Conservation (phyloP, 1,284 basidiomycete genomes). For the Gomphus bonarii region DNA sequence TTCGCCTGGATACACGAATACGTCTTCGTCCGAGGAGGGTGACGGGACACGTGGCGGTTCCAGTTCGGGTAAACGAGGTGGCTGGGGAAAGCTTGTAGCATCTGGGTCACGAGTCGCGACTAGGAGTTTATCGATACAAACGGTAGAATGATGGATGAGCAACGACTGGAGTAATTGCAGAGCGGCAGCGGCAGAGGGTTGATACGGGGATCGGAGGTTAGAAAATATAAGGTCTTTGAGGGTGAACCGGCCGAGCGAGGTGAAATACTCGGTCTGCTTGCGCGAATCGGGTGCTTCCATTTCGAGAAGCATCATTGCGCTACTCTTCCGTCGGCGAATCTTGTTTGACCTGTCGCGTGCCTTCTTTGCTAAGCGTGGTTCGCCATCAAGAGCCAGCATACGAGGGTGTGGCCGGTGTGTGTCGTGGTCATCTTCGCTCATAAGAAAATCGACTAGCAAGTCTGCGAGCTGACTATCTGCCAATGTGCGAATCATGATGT, state of each 20-base stretch:
- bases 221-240: slow-evolving; percentile 79
- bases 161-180: slow-evolving; percentile 74
- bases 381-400: slow-evolving; percentile 32
- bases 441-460: slow-evolving; percentile 67
- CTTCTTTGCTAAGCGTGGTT: slow-evolving; percentile 30
- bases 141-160: slow-evolving; percentile 56
- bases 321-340: slow-evolving; percentile 59
- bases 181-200: slow-evolving; percentile 60
- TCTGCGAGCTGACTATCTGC: slow-evolving; percentile 60
- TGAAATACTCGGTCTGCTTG: slow-evolving; percentile 70
- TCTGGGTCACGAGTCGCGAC: slow-evolving; percentile 55
- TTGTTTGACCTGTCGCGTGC: slow-evolving; percentile 30
- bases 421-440: slow-evolving; percentile 75
- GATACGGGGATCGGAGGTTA: slow-evolving; percentile 60
- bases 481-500: slow-evolving; percentile 74
- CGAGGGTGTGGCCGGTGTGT: slow-evolving; percentile 25
- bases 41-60: slow-evolving; percentile 15
- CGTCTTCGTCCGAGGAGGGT: slow-evolving; percentile 47
- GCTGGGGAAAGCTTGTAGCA: slow-evolving; percentile 69
- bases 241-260: slow-evolving; percentile 78
- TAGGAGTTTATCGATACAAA: slow-evolving; percentile 59
- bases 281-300: slow-evolving; percentile 68
- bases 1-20: slow-evolving; percentile 53
- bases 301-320: slow-evolving; percentile 75
- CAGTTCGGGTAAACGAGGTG: slow-evolving; percentile 27